phyloP scores from a whole-genome alignment of 2,329 filamentous ascomycete species.

The Beauveria sp. region DNA sequence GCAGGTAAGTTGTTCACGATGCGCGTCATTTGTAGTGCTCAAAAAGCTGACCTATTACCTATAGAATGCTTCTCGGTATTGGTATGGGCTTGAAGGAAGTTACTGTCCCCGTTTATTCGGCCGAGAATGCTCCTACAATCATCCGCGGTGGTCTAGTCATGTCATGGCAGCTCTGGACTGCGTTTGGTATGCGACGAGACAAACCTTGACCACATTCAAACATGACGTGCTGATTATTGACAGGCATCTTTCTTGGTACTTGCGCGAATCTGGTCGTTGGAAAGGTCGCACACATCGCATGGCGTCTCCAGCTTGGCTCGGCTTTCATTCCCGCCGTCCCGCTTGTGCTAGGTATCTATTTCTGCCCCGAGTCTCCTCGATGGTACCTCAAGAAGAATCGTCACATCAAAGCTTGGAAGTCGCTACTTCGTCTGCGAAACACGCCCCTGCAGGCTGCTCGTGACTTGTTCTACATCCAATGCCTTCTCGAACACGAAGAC shows the following conservation, averaged over 20 bases:
- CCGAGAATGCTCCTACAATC: constrained; percentile 39
- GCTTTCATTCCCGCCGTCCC: constrained; percentile 59
- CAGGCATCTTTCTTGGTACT: constrained; percentile 58
- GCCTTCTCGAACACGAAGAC: constrained; percentile 25
- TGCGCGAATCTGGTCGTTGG: constrained; percentile 58
- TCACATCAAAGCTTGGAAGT: constrained; percentile 46
- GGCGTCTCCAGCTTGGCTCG: constrained; percentile 57
- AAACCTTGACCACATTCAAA: fast-evolving
- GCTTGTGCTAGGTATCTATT: constrained; percentile 46
- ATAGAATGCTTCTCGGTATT: constrained; percentile 42
- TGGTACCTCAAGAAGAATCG: constrained; percentile 58
- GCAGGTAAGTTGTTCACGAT: constrained; percentile 30
- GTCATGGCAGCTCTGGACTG: constrained; percentile 42
- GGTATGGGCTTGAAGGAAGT: constrained; percentile 49
- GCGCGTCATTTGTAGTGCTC: too few relatives aligned
- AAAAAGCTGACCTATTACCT: background rate
- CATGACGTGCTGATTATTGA: background rate
- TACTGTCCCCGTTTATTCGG: constrained; percentile 45
- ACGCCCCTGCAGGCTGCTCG: constrained; percentile 52
- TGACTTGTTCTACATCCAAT: constrained; percentile 55
- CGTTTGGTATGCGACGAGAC: constrained; percentile 28
- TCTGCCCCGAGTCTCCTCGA: constrained; percentile 57
- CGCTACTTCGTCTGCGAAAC: constrained; percentile 49
- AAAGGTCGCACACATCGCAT: constrained; percentile 48
- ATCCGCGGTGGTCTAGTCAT: constrained; percentile 26